phyloP scores from a whole-genome alignment of 352 stramenopile genomes.

The Elongisporangium anandrum region DNA sequence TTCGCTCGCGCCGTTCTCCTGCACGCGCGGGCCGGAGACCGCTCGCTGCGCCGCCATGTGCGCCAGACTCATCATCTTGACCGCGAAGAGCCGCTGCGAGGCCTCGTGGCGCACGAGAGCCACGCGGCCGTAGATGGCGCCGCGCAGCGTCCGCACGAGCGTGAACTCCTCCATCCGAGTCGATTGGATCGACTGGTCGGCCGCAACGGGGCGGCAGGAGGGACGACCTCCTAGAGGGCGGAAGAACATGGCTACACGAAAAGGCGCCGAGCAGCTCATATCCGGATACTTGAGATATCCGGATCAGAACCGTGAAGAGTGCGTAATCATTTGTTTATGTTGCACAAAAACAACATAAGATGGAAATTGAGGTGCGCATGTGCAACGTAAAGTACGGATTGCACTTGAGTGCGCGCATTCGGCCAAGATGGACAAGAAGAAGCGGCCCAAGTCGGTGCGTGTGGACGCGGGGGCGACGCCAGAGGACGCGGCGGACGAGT shows the following conservation, averaged over 20 bases:
- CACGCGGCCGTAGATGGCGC: conserved; percentile 53
- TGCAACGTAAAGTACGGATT: neutral
- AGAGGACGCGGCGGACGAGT: conserved; percentile 13
- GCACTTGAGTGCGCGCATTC: neutral
- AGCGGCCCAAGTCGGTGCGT: conserved; percentile 8
- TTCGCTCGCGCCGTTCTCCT: conserved; percentile 41
- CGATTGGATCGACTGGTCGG: neutral
- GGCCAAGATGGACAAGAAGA: conserved; percentile 12
- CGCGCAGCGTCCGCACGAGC: conserved; percentile 34
- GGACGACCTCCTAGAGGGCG: neutral
- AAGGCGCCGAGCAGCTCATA: neutral
- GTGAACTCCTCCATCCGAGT: conserved; percentile 39
- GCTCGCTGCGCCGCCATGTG: conserved; percentile 43
- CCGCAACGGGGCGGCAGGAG: neutral
- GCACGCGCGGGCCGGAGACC: conserved; percentile 29
- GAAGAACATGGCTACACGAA: neutral
- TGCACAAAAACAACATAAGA: neutral
- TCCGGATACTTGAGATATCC: neutral
- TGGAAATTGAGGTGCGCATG: neutral
- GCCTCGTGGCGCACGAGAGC: conserved; percentile 31
- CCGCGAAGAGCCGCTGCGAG: conserved; percentile 30
- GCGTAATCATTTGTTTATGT: neutral
- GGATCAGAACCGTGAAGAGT: neutral
- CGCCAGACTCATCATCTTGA: conserved; percentile 65
- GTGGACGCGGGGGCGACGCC: conserved; percentile 2